Percentiles rank a stretch among this genome's conserved stretches.
These are phyloP conservation scores for Yamadazyma phyllophila DNA, from an alignment of 805 yeast species.

Conservation along the genomic window DNA sequence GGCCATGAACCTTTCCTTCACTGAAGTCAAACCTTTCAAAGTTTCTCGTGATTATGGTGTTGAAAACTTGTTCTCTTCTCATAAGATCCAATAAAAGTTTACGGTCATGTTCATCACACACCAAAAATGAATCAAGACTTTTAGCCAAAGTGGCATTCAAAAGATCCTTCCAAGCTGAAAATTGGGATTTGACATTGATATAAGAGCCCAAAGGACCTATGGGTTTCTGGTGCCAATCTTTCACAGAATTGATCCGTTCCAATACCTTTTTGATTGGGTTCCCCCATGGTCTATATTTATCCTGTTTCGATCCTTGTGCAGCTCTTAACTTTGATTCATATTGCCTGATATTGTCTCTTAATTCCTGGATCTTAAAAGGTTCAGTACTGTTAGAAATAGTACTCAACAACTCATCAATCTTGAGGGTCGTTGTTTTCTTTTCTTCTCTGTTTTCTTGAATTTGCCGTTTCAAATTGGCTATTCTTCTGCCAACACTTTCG, in stretches of 20 bases:
- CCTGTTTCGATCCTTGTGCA: constrained; percentile 21
- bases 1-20: constrained; percentile 40
- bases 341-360: constrained; percentile 1
- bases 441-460: constrained; percentile 6
- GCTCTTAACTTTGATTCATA: constrained; percentile 12
- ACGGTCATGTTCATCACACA: constrained; percentile 61
- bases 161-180: constrained; percentile 54
- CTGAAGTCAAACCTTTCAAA: constrained; percentile 58
- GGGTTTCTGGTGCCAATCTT: constrained; percentile 46
- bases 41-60: constrained; percentile 48
- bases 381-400: too few species aligned
- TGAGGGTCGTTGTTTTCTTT: constrained; percentile 3
- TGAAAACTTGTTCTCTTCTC: constrained; percentile 2
- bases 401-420: too few species aligned
- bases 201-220: constrained; percentile 78
- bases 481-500: background rate
- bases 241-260: constrained; percentile 34
- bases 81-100: constrained; percentile 22
- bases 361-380: background rate
- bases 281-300: constrained; percentile 53
- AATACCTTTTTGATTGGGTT: constrained; percentile 40
- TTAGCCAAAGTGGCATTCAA: constrained; percentile 55
- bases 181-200: constrained; percentile 55
- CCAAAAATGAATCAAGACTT: constrained; percentile 63
- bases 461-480: background rate